Base-by-base conservation (phyloP, 192 early-diverging fungal genomes). In the Kickxella alabastrina region DNA sequence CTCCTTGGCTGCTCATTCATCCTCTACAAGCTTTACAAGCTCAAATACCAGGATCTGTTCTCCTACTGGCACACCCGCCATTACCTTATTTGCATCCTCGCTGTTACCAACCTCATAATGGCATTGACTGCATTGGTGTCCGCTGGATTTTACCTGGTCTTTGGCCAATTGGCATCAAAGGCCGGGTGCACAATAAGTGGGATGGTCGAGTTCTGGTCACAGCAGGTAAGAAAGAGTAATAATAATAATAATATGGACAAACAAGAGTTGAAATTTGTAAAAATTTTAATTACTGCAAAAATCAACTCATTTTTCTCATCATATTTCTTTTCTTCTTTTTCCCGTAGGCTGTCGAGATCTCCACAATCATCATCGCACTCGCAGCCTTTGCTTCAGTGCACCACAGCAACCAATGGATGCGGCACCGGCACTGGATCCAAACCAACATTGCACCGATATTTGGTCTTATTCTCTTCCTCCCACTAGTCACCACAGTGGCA, bases 141-240 rank as follows among this genome's bases (percentile, higher is more conserved):
- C 0, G 59, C 50, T 4, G 42, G 43, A 10, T 53, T 74, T 15
- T 74, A 44, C 37, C 39, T 74, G 1, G 55, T 74, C 0, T 74
- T 47, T 17, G 70, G 70, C 2, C 58, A 65, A 10, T 59, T 67
- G 35, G 32, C 65, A 8, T 64, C 54, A 1, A 40, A 29, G 0
- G 45, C 53, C 2, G 64, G 65, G 18, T 75, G 64, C 41, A 68
- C 65, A 2, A 57, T 67, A 10, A 36, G 65, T 41, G 72, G 64
- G 5, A 75, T 75, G 65, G 24, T 63, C n/a, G 57, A 63, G 29
- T 63, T 59, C 15, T 68, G 64, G 64, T 46, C 61, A 9, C 65
- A 75, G 13, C 65, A 67, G 59, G 62, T 45, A 71, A 62, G 31
- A 13, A 42, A 22, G 3, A 10, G 3, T 4, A 26, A 26, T 15